Percentiles rank a stretch among this genome's conserved stretches.
phyloP scores from a whole-genome alignment of 2,329 filamentous ascomycete genomes.

The Hymenoscyphus infarciens region DNA sequence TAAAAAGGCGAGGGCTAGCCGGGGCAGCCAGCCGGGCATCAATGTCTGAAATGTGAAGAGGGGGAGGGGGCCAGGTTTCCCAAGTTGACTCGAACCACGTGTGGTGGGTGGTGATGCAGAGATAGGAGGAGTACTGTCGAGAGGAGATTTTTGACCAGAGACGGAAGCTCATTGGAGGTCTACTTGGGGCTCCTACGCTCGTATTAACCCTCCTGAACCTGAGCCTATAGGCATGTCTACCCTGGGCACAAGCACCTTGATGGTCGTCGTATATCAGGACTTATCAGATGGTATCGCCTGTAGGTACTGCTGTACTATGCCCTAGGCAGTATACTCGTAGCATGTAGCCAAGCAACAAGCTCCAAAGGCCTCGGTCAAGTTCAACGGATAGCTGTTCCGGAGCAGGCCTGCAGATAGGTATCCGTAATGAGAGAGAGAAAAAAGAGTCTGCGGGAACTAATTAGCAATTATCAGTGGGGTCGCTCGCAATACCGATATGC shows the following conservation, averaged over 20 bases:
- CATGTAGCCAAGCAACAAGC: not conserved
- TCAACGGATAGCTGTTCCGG: constrained; percentile 3
- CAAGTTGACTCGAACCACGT: constrained; percentile 11
- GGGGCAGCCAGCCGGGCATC: not conserved
- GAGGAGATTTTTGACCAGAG: not conserved
- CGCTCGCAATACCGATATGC: not conserved
- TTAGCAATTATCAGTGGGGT: constrained; percentile 2
- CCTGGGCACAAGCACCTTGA: not conserved
- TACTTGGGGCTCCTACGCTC: constrained; percentile 1
- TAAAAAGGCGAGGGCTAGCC: constrained; percentile 6
- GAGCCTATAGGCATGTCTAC: not conserved
- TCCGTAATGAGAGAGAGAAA: not conserved
- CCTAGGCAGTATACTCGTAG: not conserved
- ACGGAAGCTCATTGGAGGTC: not conserved
- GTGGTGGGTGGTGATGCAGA: constrained; percentile 6
- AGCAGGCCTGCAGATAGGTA: not conserved
- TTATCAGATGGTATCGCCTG: not conserved
- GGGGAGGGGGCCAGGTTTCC: not conserved
- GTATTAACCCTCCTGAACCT: not conserved
- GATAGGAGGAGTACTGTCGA: not conserved
- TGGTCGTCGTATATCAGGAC: not conserved
- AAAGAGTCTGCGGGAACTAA: not conserved
- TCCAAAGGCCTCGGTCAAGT: not conserved
- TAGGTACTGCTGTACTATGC: not conserved
- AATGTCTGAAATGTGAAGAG: not conserved